Evolutionary conservation across 495 filamentous ascomycete genomes (phyloP), one percentile per base, ranked within the genome.

Genomic region (Aspergillus mulundensis): DNA sequence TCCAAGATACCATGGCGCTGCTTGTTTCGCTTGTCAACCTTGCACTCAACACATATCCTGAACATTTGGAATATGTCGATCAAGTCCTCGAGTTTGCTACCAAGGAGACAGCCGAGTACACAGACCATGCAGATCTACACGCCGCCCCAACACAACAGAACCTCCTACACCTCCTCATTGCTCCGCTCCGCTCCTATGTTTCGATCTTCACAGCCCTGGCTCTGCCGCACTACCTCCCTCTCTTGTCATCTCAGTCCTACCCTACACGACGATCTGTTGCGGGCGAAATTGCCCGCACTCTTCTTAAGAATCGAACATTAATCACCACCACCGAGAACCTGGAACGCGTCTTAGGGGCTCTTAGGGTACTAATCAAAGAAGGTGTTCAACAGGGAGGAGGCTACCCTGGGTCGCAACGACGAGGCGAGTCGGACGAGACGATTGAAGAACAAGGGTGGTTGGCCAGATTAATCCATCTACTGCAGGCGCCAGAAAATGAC

Each of bases 371-470:
- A 40, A 95, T 98, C 64, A 93, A 87, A 55, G 95, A 97, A 69
- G 94, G 93, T 7, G 83, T 85, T 15, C 93, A 96, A 60, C 86
- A 92, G 53, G 85, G 89, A 15, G 80, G 81, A 41, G 89, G 90
- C 23, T 96, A 95, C 64, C 88, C 91, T 11, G 90, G 90, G 48
- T 66, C 81, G 1, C 82, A 85, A 51, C 73, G 72, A 70, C 87
- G 80, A 65, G 87, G 75, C 45, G 87, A 95, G 60, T 97, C 95
- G 1, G 95, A 97, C 39, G 94, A 98, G 71, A 97, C 93, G 0
- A 84, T 97, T 57, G 92, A 97, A 70, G 94, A 97, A 70, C 94
- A 98, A 78, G 94, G 94, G 34, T 95, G 91, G 87, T 76, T 98
- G 46, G 94, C 95, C 40, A 80, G 95, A 64, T 81, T 98, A 53